These are phyloP conservation scores for Lactarius quietus DNA, from an alignment of 768 basidiomycete species.

Conservation along the genomic window DNA sequence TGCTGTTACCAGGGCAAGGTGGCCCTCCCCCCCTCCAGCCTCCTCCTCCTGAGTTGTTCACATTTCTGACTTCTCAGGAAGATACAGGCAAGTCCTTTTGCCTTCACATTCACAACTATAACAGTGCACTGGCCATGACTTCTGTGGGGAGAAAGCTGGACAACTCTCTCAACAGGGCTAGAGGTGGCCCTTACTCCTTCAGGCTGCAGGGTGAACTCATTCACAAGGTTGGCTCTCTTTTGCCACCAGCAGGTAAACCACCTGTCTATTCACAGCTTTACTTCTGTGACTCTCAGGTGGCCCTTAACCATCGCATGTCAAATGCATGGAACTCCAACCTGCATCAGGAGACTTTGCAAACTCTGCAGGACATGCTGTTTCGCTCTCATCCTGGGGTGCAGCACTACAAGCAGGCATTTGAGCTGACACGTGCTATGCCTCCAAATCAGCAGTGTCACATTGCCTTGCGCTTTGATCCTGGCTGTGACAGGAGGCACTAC, in stretches of 20 bases:
- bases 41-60: no score
- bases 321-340: not conserved
- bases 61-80: no score
- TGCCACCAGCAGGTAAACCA: not conserved
- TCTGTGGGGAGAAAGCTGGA: not conserved
- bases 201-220: not conserved
- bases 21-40: not conserved
- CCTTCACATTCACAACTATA: not conserved
- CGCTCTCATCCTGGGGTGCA: not conserved
- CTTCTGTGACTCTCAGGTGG: not conserved
- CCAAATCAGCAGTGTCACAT: constrained; percentile 26
- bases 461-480: not conserved
- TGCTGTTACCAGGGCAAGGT: constrained; percentile 3
- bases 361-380: not conserved
- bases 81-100: no score
- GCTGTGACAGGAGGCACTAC: not conserved
- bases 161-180: not conserved
- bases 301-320: not conserved
- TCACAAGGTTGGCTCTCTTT: not conserved
- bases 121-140: constrained; percentile 1
- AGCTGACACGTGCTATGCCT: not conserved
- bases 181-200: not conserved
- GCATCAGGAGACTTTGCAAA: not conserved
- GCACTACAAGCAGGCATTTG: not conserved
- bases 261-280: constrained; percentile 5